Evolutionary conservation across 2,329 filamentous ascomycete genomes (phyloP), one percentile per base, ranked within the genome.

Genomic region (Fusarium tupiense): DNA sequence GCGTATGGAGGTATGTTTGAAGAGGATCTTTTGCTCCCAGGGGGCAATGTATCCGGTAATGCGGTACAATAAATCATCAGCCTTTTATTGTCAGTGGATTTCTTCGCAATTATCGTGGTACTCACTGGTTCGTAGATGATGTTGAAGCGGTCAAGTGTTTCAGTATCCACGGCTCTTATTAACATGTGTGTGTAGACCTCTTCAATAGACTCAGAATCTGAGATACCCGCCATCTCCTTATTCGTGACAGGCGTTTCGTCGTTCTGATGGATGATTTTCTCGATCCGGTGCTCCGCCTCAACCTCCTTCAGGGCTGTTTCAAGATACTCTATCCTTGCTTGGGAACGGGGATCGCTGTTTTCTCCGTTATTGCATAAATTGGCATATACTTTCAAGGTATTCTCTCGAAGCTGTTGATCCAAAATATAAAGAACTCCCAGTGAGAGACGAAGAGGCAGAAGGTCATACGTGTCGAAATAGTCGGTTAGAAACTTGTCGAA

Each of bases 21-120:
- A 29, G 2, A 54, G 14, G 1, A 54, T 40, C 0, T 29, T 1
- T 14, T 40, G 52, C 35, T 54, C 35, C 52, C 52, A 54, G 0
- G 35, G 24, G 2, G 52, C 24, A 0, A 54, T 40, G 24, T 40
- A 38, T 3, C 52, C 52, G 4, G 19, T 40, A 0, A 54, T 40
- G 10, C 24, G 24, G 11, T 54, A 54, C 1, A 29, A 8, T 5
- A 26, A 2, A 8, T 38, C 17, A 7, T 40, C 35, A 2, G 19
- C 19, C 52, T 54, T n/a, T 29, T 0, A 6, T 1, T 2, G 7
- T 54, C 24, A 54, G 35, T 2, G 3, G 0, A 4, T 1, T 17
- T 19, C 8, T 13, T 17, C 1, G 0, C 9, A 13, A 12, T 19
- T 38, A 2, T 0, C 5, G 14, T 3, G 2, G 14, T 6, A 22